These are phyloP conservation scores for Pythium sukuiense DNA, from an alignment of 352 stramenopile species.

Conservation along the genomic window DNA sequence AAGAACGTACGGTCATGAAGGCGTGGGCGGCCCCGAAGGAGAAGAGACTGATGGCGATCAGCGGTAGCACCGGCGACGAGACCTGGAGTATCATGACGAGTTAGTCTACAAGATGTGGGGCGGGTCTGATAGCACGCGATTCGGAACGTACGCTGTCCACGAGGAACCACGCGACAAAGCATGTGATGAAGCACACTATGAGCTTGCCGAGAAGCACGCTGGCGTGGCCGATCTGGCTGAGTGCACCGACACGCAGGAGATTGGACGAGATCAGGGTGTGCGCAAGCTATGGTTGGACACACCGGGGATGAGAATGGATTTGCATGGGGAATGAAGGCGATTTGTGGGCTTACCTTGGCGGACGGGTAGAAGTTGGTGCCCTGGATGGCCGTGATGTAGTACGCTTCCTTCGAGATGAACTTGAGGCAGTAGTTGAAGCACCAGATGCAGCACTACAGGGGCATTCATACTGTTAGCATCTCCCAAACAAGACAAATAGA, in stretches of 20 bases:
- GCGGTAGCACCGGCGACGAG: conserved; percentile 61
- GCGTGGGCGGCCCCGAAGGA: conserved; percentile 78
- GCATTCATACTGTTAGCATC: background rate
- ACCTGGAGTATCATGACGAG: conserved; percentile 23
- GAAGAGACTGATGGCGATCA: conserved; percentile 66
- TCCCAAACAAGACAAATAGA: background rate
- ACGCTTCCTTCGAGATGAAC: conserved; percentile 83
- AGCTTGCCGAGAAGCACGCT: conserved; percentile 72
- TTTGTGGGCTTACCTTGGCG: conserved; percentile 47
- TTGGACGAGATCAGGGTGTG: conserved; percentile 74
- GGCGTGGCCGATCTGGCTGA: conserved; percentile 69
- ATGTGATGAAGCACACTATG: conserved; percentile 72
- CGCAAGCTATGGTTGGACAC: conserved; percentile 35
- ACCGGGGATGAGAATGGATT: background rate
- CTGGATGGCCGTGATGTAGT: conserved; percentile 81
- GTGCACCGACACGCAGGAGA: conserved; percentile 57
- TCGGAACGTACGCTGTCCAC: conserved; percentile 51
- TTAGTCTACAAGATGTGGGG: too few relatives aligned
- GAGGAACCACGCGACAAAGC: conserved; percentile 70
- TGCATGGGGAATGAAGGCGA: background rate
- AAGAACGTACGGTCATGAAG: conserved; percentile 69
- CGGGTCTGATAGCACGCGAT: too few relatives aligned
- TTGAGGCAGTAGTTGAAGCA: conserved; percentile 84
- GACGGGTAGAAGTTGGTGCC: conserved; percentile 77
- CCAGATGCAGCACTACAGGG: conserved; percentile 73